Base-by-base conservation (phyloP, 805 yeast species). In the Candida mattraensis region DNA sequence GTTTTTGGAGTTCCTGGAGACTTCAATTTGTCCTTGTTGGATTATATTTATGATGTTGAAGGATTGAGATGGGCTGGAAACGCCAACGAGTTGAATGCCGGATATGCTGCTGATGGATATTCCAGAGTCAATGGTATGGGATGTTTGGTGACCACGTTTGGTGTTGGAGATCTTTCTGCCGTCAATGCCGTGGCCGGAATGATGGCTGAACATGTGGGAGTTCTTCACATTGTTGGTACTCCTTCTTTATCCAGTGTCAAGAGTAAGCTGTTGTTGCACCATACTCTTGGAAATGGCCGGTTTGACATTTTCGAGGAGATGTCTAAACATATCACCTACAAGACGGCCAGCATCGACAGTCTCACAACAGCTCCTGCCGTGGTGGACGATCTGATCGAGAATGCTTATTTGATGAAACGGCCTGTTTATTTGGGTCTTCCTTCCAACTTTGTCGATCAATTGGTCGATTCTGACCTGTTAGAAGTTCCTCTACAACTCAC, bases 21-120 rank as follows among this genome's bases (percentile, higher is more conserved):
- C 63, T 83, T 82, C 76, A 83, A 83, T 70, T 69, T 81, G 59
- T 66, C 85, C 13, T 64, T 83, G 35, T 66, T 83, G 44, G 89
- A 83, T 57, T 78, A 83, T 57, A 70, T 83, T 54, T 79, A 82
- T 60, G 85, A 80, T 53, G 86, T 82, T 33, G 78, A 75, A 22
- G 86, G 84, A 28, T 57, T 86, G 64, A 74, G 83, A 68, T 86
- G 95, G 95, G 88, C 86, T 33, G 95, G 95, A 54, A 85, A 86
- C 62, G 85, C 93, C 59, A 86, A 87, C 65, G 95, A 86, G 68
- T 73, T 86, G 67, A 87, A 87, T 61, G 93, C 95, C 28, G 85
- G 93, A 26, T 83, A 83, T 51, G 84, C 94, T 35, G 88, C 93
- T 29, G 95, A 86, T 63, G 95, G 95, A 47, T 86, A 86, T 67